Base-by-base conservation (phyloP, 2,329 filamentous ascomycete species). In the Xylaria polymorpha region DNA sequence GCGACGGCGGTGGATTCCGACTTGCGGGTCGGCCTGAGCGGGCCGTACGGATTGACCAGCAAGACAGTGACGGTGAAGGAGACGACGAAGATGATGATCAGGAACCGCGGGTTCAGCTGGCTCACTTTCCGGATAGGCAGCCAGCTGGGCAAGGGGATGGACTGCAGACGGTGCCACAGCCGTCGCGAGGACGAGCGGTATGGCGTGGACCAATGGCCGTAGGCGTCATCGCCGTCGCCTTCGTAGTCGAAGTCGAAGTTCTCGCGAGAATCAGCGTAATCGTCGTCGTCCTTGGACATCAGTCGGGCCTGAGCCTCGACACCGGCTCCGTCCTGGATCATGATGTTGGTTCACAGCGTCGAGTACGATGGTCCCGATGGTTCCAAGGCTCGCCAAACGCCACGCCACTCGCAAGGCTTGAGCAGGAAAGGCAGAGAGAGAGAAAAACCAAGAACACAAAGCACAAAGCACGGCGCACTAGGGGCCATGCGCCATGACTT, bases 21-120 rank as follows among this genome's bases (percentile, higher is more conserved):
- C 20, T 58, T 18, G 9, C 20, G 44, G 5, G 58, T 69, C 46
- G 68, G 51, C 20, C 55, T 51, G 22, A 70, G 63, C n/a, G 71
- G 73, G 53, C 68, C 69, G 46, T 75, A 76, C 1, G 74, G 74
- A 41, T 75, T 74, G 56, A 76, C 73, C 18, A 77, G 66, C n/a
- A 76, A 68, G 37, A 71, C 67, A 22, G 74, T 75, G 3, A 74
- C 61, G 56, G 71, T 65, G 22, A 76, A 61, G 20, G 74, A 75
- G 9, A 74, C 60, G 50, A 67, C 51, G 25, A 76, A 43, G 43
- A 67, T 67, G 58, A 74, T 72, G 43, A 74, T 56, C 46, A 76
- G 63, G 53, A 74, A 74, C 44, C 70, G 72, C 41, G 69, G 69
- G 64, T 73, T 74, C 35, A 75, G 59, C 67, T 74, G 74, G 51